Evolutionary conservation across 2,329 filamentous ascomycete species (phyloP).

Genomic region (Amylocarpus encephaloides): DNA sequence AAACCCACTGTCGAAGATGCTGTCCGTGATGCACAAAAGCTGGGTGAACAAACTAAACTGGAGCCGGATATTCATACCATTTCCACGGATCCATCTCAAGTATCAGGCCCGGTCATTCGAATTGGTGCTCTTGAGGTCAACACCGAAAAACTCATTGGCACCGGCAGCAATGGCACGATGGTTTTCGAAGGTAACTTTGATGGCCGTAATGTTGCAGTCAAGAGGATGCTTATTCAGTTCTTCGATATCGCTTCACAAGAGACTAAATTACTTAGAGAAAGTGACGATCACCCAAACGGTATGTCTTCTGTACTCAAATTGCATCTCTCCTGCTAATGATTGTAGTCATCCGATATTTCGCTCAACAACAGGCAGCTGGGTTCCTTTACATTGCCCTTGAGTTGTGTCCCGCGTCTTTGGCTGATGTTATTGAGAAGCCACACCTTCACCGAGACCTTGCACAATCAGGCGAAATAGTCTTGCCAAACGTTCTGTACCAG

Average conservation of each 20-base stretch:
- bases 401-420: conserved; percentile 86
- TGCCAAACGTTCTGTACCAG: conserved; percentile 77
- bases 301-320: conserved; percentile 21
- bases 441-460: conserved; percentile 62
- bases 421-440: conserved; percentile 80
- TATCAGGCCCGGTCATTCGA: conserved; percentile 52
- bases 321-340: conserved; percentile 23
- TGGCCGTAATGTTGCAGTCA: conserved; percentile 87
- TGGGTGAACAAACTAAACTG: conserved; percentile 46
- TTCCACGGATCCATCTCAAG: conserved; percentile 50
- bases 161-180: conserved; percentile 93
- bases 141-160: conserved; percentile 56
- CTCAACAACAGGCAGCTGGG: conserved; percentile 78
- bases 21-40: conserved; percentile 51
- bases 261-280: conserved; percentile 82
- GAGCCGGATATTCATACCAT: conserved; percentile 58
- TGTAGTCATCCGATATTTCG: conserved; percentile 87
- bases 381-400: conserved; percentile 97
- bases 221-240: conserved; percentile 93
- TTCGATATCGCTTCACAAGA: conserved; percentile 94
- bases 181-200: conserved; percentile 95
- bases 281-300: conserved; percentile 88
- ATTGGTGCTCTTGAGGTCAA: conserved; percentile 61
- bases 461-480: conserved; percentile 64
- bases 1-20: conserved; percentile 51